Percentiles rank a stretch among this genome's conserved stretches.
Evolutionary conservation across 2,329 filamentous ascomycete genomes (phyloP).

Genomic region (Hymenotorrendiella dingleyae): DNA sequence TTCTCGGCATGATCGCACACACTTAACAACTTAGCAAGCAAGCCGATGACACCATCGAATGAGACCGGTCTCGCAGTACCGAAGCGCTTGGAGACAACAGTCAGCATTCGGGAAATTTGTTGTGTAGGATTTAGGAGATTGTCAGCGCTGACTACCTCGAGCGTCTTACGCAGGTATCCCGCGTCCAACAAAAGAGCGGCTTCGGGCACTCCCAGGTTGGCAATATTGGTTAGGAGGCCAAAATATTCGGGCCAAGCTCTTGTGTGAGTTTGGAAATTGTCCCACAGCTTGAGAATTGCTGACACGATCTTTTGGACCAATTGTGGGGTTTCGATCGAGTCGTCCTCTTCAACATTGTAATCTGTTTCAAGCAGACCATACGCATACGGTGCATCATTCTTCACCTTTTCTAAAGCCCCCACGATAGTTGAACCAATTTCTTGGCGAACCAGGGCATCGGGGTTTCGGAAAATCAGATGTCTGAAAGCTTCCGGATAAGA

Average conservation of each 20-base stretch:
- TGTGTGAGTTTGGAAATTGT: constrained; percentile 52
- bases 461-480: constrained; percentile 58
- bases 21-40: constrained; percentile 36
- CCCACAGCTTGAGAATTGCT: constrained; percentile 53
- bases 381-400: constrained; percentile 38
- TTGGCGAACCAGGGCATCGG: constrained; percentile 49
- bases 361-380: constrained; percentile 37
- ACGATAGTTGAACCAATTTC: constrained; percentile 48
- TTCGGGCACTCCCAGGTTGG: constrained; percentile 54
- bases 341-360: constrained; percentile 26
- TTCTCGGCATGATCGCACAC: constrained; percentile 21
- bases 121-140: constrained; percentile 17
- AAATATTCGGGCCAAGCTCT: constrained; percentile 76
- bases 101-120: constrained; percentile 52
- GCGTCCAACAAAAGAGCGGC: constrained; percentile 52
- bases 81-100: constrained; percentile 45
- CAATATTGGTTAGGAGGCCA: constrained; percentile 61
- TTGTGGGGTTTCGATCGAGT: constrained; percentile 28
- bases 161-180: constrained; percentile 49
- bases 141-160: constrained; percentile 31
- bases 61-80: constrained; percentile 45
- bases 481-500: constrained; percentile 51
- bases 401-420: constrained; percentile 46
- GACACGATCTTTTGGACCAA: constrained; percentile 30
- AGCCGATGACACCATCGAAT: constrained; percentile 46